Evolutionary conservation across 352 stramenopile genomes (phyloP), one percentile per base, ranked within the genome.

Genomic region (Phytophthora foliorum): DNA sequence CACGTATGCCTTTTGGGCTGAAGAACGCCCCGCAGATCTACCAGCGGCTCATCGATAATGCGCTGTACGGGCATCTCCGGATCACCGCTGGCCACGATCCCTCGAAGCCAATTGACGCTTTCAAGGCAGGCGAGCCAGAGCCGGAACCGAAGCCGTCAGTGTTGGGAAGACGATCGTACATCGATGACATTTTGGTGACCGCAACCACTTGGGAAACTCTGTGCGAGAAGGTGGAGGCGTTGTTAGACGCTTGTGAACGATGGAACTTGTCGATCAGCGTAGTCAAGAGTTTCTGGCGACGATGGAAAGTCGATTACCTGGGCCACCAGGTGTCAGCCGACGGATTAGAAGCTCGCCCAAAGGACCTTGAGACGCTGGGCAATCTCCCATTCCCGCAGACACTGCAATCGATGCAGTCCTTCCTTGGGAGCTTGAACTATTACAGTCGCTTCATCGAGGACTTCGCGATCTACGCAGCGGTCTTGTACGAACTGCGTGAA

Each of bases 231-330:
- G n/a, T n/a, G n/a, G n/a, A n/a, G n/a, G n/a, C n/a, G n/a, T n/a
- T n/a, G n/a, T n/a, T n/a, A n/a, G n/a, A n/a, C n/a, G n/a, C n/a
- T n/a, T n/a, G n/a, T n/a, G n/a, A n/a, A n/a, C n/a, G n/a, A n/a
- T n/a, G n/a, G n/a, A 48, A 58, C 8, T 19, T 77, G 1, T 57
- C 68, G 0, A 70, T 77, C 48, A 81, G 60, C n/a, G 24, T 75
- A 9, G 56, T 61, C 2, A 77, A 78, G 51, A 78, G 70, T 19
- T 32, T 42, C 6, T 72, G 63, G 21, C 62, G 65, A 2, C 63
- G 51, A 46, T n/a, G 24, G 10, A 38, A 44, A 14, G 62, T 75
- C 0, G 57, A 75, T 6, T 76, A 68, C 13, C 39, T 76, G 0
- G 56, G 46, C 1, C 57, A 70, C 31, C 24, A 27, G 13, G 45